Conservation (phyloP, 2,329 filamentous ascomycete genomes). For the Aureobasidium sp. region DNA sequence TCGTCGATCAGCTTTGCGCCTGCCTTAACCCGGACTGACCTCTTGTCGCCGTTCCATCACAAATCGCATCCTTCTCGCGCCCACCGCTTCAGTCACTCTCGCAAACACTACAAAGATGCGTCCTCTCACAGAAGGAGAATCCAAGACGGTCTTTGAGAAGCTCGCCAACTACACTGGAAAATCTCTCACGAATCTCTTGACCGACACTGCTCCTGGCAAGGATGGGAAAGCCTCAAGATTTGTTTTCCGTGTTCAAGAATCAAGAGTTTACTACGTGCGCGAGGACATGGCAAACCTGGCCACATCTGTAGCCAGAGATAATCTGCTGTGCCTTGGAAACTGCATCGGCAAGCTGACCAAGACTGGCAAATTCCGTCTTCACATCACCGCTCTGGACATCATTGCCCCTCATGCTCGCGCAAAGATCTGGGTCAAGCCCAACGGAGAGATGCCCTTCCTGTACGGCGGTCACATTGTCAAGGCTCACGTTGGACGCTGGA, state of each 20-base stretch:
- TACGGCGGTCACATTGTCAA: slow-evolving; percentile 89
- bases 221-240: slow-evolving; percentile 52
- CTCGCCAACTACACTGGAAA: slow-evolving; percentile 88
- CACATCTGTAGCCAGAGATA: slow-evolving; percentile 73
- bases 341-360: slow-evolving; percentile 96
- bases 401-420: slow-evolving; percentile 87
- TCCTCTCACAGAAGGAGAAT: slow-evolving; percentile 71
- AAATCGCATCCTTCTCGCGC: not conserved
- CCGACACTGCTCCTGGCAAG: slow-evolving; percentile 40
- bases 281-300: slow-evolving; percentile 87
- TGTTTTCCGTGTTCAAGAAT: slow-evolving; percentile 77
- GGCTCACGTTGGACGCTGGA: slow-evolving; percentile 75
- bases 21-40: not conserved
- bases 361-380: slow-evolving; percentile 88
- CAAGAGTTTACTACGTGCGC: slow-evolving; percentile 85
- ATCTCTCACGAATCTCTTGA: slow-evolving; percentile 70
- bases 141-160: slow-evolving; percentile 79
- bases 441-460: slow-evolving; percentile 95
- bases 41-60: no score
- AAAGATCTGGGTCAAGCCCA: slow-evolving; percentile 94
- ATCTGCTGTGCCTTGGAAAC: slow-evolving; percentile 78
- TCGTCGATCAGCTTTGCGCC: not conserved
- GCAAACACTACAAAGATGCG: slow-evolving; percentile 54
- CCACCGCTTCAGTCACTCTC: not conserved
- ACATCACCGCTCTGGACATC: slow-evolving; percentile 85